Percentiles rank a stretch among this genome's conserved stretches.
Conservation (phyloP, 768 basidiomycete genomes). For the Kwoniella botswanensis region DNA sequence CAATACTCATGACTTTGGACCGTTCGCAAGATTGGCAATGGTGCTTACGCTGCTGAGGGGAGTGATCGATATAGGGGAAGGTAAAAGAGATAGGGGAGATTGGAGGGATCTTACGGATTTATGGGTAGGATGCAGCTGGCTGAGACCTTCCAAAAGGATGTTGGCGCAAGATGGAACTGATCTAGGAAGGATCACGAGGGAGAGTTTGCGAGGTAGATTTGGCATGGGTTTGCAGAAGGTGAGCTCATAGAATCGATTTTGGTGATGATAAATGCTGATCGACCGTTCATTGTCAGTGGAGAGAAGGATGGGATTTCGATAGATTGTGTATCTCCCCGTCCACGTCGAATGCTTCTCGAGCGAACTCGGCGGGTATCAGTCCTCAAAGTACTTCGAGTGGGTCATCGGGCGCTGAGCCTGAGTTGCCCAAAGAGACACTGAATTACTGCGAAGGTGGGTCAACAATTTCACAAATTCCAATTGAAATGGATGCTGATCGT, state of each 20-base stretch:
- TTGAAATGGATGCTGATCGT: no score
- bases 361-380: constrained; percentile 9
- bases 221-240: constrained; percentile 38
- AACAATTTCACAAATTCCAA: no score
- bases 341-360: neutral
- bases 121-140: constrained; percentile 48
- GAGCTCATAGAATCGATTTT: constrained; percentile 8
- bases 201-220: constrained; percentile 45
- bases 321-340: constrained; percentile 44
- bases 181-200: constrained; percentile 47
- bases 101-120: constrained; percentile 54
- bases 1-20: constrained; percentile 53
- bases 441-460: constrained; percentile 56
- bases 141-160: constrained; percentile 42
- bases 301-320: constrained; percentile 60
- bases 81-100: constrained; percentile 53
- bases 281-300: constrained; percentile 51
- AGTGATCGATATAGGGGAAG: constrained; percentile 58
- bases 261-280: constrained; percentile 2
- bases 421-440: constrained; percentile 25
- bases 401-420: neutral
- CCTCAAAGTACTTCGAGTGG: constrained; percentile 11
- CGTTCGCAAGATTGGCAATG: constrained; percentile 58
- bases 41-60: constrained; percentile 57
- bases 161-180: constrained; percentile 47